Evolutionary conservation across 306 rosid species (phyloP), one percentile per base, ranked within the genome.

Genomic region (Delonix regia): DNA sequence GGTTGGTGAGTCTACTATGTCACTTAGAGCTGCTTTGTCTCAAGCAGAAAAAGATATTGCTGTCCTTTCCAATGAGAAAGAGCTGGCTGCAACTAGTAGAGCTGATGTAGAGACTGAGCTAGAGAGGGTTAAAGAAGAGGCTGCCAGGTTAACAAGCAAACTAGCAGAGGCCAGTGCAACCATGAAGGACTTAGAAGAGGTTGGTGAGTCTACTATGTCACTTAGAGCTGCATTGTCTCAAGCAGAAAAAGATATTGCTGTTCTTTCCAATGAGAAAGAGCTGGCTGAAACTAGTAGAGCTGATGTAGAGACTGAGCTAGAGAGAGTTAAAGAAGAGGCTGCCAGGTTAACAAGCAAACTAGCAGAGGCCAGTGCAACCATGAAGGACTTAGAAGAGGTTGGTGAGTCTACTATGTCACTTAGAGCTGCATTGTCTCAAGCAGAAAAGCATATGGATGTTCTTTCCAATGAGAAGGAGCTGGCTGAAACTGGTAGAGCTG

Each of bases 381-480:
- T 61, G 33, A 61, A 33, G 42, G 19, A 61, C 24, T 61, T 61
- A 18, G 68, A 30, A 33, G 68, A 61, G 44, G 68, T 33, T 30
- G 68, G 24, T 30, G 68, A 30, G 44, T 34, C 86, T 27, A 87
- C 70, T 51, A 82, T 80, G 81, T 83, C 89, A 27, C 92, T 89
- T 69, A 89, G 91, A 85, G 96, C 90, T 70, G 86, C 94, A 13
- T 87, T 95, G 44, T 89, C 86, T 49, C 85, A 73, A 59, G 97
- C 91, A 57, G 94, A 89, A 84, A 85, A 89, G 60, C 87, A 86
- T 65, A 48, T 89, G 56, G 76, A 85, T 57, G 61, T 75, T 72
- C 88, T 89, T 74, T 80, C 87, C 53, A 53, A 71, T 76, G 98
- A 90, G 78, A 95, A 90, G 77, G 96, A 95, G 86, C 87, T 83